phyloP scores from a whole-genome alignment of 106 monocot species.

The Chionographis japonica region DNA sequence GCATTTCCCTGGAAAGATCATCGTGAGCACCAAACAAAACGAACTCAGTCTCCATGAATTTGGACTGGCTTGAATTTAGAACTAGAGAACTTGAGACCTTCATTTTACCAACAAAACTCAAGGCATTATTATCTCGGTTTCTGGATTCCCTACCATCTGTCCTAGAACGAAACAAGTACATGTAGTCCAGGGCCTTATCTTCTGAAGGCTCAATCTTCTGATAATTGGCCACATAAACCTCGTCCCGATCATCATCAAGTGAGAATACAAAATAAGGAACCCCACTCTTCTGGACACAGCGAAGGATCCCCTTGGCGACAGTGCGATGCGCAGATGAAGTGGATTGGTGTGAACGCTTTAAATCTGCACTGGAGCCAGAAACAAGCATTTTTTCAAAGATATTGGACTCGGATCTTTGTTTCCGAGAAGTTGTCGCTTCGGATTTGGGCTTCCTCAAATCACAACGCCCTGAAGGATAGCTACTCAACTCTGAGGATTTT shows the following conservation, averaged over 20 bases:
- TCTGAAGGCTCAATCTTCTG: constrained; percentile 30
- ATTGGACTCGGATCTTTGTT: constrained; percentile 5
- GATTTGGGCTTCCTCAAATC: constrained; percentile 1
- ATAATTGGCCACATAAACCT: constrained; percentile 32
- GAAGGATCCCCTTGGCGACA: constrained; percentile 43
- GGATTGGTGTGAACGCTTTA: constrained; percentile 21
- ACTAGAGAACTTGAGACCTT: constrained; percentile 57
- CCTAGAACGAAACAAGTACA: constrained; percentile 53
- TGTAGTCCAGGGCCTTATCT: constrained; percentile 38
- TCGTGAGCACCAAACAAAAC: constrained; percentile 47
- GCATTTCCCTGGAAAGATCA: constrained; percentile 17
- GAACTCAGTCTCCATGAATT: constrained; percentile 57
- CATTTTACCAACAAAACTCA: constrained; percentile 60
- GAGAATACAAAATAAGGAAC: constrained; percentile 43
- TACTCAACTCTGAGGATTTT: constrained; percentile 4
- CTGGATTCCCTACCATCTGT: constrained; percentile 5
- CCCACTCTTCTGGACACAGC: constrained; percentile 35
- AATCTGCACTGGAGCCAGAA: constrained; percentile 21
- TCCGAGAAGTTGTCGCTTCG: background rate
- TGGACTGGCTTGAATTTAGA: constrained; percentile 25
- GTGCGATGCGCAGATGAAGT: constrained; percentile 6
- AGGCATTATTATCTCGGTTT: background rate
- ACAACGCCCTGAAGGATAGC: constrained; percentile 3
- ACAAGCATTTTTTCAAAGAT: constrained; percentile 12
- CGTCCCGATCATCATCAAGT: constrained; percentile 17